Conservation (phyloP, 1,284 basidiomycete species). For the Ceratobasidium sp. region DNA sequence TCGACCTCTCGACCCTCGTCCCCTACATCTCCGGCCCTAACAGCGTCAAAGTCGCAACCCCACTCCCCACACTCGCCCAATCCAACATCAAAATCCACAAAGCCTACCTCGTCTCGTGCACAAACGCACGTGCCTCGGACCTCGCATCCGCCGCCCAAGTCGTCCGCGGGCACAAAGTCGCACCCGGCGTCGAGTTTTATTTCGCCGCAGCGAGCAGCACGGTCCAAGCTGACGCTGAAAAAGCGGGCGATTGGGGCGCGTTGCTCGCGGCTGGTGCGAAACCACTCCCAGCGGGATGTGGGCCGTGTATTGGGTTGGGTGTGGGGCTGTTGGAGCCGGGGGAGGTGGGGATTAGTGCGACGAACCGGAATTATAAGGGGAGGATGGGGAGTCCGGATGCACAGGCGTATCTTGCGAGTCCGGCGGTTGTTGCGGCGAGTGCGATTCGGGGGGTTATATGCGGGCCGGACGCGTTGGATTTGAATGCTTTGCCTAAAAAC, state of each 20-base stretch:
- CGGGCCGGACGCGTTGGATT: conserved; percentile 78
- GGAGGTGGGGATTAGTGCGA: conserved; percentile 95
- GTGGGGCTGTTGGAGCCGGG: conserved; percentile 94
- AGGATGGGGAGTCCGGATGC: conserved; percentile 97
- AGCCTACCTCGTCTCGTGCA: conserved; percentile 98
- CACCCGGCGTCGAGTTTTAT: conserved; percentile 95
- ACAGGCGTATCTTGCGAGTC: conserved; percentile 93
- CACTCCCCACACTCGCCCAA: conserved; percentile 82
- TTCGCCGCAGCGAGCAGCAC: conserved; percentile 93
- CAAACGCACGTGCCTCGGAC: conserved; percentile 96
- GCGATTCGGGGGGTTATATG: conserved; percentile 93
- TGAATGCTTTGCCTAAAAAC: conserved; percentile 62
- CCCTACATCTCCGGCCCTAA: conserved; percentile 98
- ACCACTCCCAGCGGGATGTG: conserved; percentile 94
- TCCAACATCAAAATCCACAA: conserved; percentile 90
- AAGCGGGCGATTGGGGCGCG: conserved; percentile 86
- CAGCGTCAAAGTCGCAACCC: conserved; percentile 95
- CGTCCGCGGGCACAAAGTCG: conserved; percentile 84
- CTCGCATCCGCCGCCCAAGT: conserved; percentile 92
- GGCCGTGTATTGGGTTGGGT: conserved; percentile 97
- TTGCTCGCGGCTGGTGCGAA: conserved; percentile 90
- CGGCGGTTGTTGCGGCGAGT: conserved; percentile 96
- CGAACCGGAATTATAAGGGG: conserved; percentile 99
- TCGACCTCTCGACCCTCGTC: conserved; percentile 93
- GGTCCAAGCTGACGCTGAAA: conserved; percentile 92